Conservation (phyloP, 768 basidiomycete species). For the Serpula lacrymans region DNA sequence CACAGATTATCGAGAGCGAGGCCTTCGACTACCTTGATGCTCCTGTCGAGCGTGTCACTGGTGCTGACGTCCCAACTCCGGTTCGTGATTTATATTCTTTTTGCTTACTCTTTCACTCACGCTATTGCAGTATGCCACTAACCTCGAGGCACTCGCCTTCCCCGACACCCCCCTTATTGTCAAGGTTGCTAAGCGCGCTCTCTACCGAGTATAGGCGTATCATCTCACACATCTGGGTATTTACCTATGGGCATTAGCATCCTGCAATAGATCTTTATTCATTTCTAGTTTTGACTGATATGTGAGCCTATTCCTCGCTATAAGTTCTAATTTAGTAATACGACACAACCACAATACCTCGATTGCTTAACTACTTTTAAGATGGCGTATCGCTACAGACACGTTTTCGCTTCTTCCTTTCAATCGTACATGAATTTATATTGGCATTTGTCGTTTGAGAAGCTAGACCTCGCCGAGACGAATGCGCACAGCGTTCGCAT, state of each 20-base stretch:
- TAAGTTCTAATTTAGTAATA: too few relatives aligned
- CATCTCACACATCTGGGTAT: too few relatives aligned
- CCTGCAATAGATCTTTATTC: slow-evolving; percentile 17
- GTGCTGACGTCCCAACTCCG: slow-evolving; percentile 96
- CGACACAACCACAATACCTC: background rate
- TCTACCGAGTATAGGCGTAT: too few relatives aligned
- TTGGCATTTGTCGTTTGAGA: background rate
- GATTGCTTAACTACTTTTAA: background rate
- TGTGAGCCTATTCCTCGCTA: background rate
- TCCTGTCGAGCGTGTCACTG: slow-evolving; percentile 95
- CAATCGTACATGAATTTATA: slow-evolving; percentile 3
- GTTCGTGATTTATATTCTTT: slow-evolving; percentile 42
- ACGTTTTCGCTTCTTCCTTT: background rate
- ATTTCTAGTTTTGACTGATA: background rate
- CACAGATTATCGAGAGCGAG: slow-evolving; percentile 95
- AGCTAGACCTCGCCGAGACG: slow-evolving; percentile 42
- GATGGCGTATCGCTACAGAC: background rate
- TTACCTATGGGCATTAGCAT: slow-evolving; percentile 13
- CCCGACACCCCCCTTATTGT: slow-evolving; percentile 87
- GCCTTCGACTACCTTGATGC: slow-evolving; percentile 99
- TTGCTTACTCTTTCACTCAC: slow-evolving; percentile 9
- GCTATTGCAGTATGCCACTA: slow-evolving; percentile 72
- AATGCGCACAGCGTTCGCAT: slow-evolving; percentile 93
- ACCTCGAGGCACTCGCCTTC: slow-evolving; percentile 89
- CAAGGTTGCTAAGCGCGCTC: slow-evolving; percentile 92